Conservation (phyloP, 805 yeast genomes). For the Candida piceae region DNA sequence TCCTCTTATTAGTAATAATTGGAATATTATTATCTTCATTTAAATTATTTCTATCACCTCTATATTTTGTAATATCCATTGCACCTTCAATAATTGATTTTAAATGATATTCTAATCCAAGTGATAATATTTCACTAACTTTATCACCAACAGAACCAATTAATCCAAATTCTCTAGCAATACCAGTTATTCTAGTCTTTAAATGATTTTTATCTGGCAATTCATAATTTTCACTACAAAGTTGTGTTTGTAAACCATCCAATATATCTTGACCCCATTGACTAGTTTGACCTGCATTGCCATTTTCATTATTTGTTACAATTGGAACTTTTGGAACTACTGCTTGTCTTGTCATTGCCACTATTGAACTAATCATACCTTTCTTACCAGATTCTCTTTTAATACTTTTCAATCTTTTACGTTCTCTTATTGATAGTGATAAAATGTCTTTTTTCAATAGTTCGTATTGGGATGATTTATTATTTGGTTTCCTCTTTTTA, state of each 20-base stretch:
- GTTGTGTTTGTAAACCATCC: conserved; percentile 77
- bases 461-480: conserved; percentile 68
- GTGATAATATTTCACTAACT: conserved; percentile 66
- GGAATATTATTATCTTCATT: conserved; percentile 1
- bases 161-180: conserved; percentile 85
- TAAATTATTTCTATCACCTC: conserved; percentile 42
- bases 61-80: conserved; percentile 62
- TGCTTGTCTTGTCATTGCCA: conserved; percentile 66
- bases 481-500: conserved; percentile 42
- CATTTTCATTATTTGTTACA: conserved; percentile 35
- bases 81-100: conserved; percentile 70
- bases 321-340: conserved; percentile 82
- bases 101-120: conserved; percentile 82
- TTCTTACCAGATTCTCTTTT: conserved; percentile 79
- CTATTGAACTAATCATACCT: conserved; percentile 63
- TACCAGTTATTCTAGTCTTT: conserved; percentile 66
- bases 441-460: conserved; percentile 79
- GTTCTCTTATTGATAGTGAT: conserved; percentile 78
- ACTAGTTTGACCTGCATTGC: conserved; percentile 39
- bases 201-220: conserved; percentile 75
- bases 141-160: conserved; percentile 75
- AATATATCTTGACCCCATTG: conserved; percentile 92
- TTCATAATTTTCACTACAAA: conserved; percentile 72
- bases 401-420: conserved; percentile 78
- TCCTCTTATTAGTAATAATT: conserved; percentile 8